Evolutionary conservation across 805 yeast genomes (phyloP), one percentile per base, ranked within the genome.

Genomic region (Huiozyma sinensis): DNA sequence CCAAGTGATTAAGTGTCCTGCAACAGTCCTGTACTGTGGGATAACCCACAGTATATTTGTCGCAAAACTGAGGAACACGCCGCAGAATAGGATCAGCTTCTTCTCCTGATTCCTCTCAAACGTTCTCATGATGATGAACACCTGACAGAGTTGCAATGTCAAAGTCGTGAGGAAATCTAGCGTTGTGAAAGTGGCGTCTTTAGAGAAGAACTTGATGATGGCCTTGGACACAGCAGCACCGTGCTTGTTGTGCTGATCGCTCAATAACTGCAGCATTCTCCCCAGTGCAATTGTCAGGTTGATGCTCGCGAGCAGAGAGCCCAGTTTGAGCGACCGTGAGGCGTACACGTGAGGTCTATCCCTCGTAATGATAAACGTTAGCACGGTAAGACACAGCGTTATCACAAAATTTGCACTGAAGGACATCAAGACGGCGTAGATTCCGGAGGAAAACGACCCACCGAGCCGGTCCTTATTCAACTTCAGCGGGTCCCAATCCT

Each of bases 11-110:
- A 56, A 51, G 10, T 60, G 58, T 12, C 40, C 36, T 7, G 35
- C 38, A 3, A 44, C 35, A 24, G 39, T 43, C 1, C 52, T 51
- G 44, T 60, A 56, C 1, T 54, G 50, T 0, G 88, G 72, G 1
- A 81, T 69, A 0, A 79, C 85, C 87, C 89, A 83, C 5, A 83
- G 67, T 1, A 75, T 67, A 56, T 83, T 87, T 0, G 87, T 72
- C 6, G 75, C 59, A 1, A 75, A 43, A 2, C 79, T 68, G 4
- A 82, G 62, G 0, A 70, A 46, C 0, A 75, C 63, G 0, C 95
- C 94, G 17, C 75, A 64, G 40, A 73, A 64, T 38, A 83, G 72
- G 6, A 81, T 71, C 32, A 77, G 64, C 44, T 86, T 67, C 54
- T 79, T 81, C 59, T 85, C 95, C 45, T 72, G 73, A 38, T 73